Base-by-base conservation (phyloP, 306 rosid species). In the Prosopis cineraria region DNA sequence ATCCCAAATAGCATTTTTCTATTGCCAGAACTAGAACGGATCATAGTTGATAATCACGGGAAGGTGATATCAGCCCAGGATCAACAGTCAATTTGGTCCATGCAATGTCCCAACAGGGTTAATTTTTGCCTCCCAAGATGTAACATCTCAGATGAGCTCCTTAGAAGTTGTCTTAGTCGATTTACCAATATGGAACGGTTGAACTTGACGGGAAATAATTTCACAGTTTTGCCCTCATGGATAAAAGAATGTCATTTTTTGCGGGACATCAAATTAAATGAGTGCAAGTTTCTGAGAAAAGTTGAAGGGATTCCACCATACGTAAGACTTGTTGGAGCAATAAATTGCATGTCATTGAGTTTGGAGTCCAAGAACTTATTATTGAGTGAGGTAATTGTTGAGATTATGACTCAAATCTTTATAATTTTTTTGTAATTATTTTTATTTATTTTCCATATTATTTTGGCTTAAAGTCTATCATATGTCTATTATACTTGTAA, bases 31-130 rank as follows among this genome's bases (percentile, higher is more conserved):
- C 0, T 44, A 2, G 50, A 10, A 10, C 0, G 0, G 2, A 10
- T 44, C 6, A 1, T 0, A 2, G n/a, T 14, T 2, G 1, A 0
- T 0, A 3, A 1, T 10, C 0, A 0, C 0, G 16, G 50, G 50
- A 44, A 44, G 50, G 50, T 11, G 47, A 14, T 44, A 44, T 44
- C 50, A 12, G 50, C n/a, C 5, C 50, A 44, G 14, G 17, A n/a
- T n/a, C n/a, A 44, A 44, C 17, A 44, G 19, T 17, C 50, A 44
- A 44, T 44, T 44, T 2, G 50, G 50, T 10, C 50, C 50, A 12
- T 12, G 19, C n/a, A 44, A 44, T 14, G 50, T 3, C 0, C 19
- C 16, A 3, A 3, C 16, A 0, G 1, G 14, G 4, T 0, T 14
- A 13, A 12, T 1, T 0, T 44, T 44, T 0, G 0, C 0, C 50